Conservation (phyloP, 1,284 basidiomycete genomes). For the Pseudozyma hubeiensis region DNA sequence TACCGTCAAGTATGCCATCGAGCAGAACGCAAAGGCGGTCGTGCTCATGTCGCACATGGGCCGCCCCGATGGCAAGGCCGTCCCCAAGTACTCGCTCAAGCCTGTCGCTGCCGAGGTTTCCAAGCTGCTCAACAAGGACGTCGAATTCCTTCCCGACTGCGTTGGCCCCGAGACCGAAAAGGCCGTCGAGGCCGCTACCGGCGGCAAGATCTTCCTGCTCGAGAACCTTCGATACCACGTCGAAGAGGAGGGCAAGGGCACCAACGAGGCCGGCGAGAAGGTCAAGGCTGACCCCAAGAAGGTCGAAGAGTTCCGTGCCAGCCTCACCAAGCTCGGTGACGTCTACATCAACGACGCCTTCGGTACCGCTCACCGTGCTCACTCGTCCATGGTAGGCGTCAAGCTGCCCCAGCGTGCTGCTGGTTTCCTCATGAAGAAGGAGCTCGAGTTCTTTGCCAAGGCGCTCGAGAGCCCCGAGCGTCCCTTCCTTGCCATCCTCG, state of each 20-base stretch:
- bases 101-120: slow-evolving; percentile 76
- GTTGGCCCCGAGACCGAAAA: slow-evolving; percentile 86
- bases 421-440: slow-evolving; percentile 98
- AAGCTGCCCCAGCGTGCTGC: slow-evolving; percentile 92
- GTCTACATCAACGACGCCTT: slow-evolving; percentile 99
- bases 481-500: slow-evolving; percentile 97
- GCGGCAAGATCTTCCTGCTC: slow-evolving; percentile 88
- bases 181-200: slow-evolving; percentile 77
- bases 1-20: slow-evolving; percentile 92
- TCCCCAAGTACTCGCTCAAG: slow-evolving; percentile 89
- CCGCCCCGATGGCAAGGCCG: slow-evolving; percentile 91
- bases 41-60: slow-evolving; percentile 98
- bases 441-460: slow-evolving; percentile 98
- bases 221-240: slow-evolving; percentile 99
- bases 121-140: slow-evolving; percentile 63
- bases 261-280: slow-evolving; percentile 92
- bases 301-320: slow-evolving; percentile 85
- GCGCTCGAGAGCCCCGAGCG: slow-evolving; percentile 92
- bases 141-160: slow-evolving; percentile 87
- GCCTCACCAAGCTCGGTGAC: slow-evolving; percentile 90
- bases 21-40: slow-evolving; percentile 84
- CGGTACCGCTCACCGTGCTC: slow-evolving; percentile 96
- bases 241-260: slow-evolving; percentile 94
- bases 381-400: slow-evolving; percentile 98
- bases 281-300: slow-evolving; percentile 87